Percentiles rank a stretch among this genome's conserved stretches.
phyloP scores from a whole-genome alignment of 2,329 filamentous ascomycete genomes.

The Fonsecaea nubica region DNA sequence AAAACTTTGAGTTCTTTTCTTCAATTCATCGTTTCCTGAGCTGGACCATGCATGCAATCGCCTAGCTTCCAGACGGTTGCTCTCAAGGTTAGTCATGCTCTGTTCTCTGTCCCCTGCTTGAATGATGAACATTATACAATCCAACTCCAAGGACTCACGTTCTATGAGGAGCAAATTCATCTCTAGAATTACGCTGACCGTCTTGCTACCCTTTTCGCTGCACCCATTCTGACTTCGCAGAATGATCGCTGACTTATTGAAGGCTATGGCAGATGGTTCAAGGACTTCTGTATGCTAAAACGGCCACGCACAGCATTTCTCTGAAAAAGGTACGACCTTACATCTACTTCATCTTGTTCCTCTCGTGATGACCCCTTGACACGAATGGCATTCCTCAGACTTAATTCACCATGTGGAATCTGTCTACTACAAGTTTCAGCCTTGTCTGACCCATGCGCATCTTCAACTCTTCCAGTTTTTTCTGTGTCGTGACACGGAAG shows the following conservation, averaged over 20 bases:
- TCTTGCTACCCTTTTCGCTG: constrained; percentile 13
- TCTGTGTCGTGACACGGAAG: constrained; percentile 10
- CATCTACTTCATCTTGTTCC: constrained; percentile 43
- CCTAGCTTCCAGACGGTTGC: not conserved
- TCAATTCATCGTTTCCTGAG: not conserved
- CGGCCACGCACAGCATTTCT: not conserved
- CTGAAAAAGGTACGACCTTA: constrained; percentile 55
- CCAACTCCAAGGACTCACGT: constrained; percentile 62
- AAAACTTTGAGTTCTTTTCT: not conserved
- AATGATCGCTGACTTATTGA: constrained; percentile 15
- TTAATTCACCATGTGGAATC: constrained; percentile 69
- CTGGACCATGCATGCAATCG: not conserved
- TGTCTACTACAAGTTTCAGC: constrained; percentile 71
- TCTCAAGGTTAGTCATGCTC: constrained; percentile 12
- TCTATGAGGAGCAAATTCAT: constrained; percentile 56
- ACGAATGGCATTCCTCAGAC: constrained; percentile 73
- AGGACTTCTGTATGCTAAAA: constrained; percentile 5
- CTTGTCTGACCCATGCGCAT: constrained; percentile 64
- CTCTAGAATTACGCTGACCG: constrained; percentile 65
- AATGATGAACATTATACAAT: constrained; percentile 60
- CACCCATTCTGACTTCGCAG: not conserved
- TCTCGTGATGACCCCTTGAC: constrained; percentile 66
- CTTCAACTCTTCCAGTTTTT: constrained; percentile 4
- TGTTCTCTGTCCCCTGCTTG: not conserved
- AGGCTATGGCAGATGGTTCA: constrained; percentile 16